Evolutionary conservation across 1,139 yeast species (phyloP).

Genomic region (Hansenula anomala): DNA sequence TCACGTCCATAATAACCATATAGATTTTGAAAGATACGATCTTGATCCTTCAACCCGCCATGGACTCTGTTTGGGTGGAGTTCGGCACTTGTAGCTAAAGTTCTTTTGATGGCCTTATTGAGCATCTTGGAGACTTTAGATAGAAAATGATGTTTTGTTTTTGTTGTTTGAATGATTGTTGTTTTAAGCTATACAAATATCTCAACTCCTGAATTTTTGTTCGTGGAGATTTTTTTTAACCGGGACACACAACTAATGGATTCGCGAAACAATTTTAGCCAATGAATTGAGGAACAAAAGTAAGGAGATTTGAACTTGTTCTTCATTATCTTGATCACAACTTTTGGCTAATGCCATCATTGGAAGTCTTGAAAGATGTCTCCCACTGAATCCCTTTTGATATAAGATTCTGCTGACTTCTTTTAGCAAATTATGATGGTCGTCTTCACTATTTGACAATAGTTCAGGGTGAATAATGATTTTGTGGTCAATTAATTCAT

Average conservation of each 20-base stretch:
- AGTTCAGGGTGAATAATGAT: background rate
- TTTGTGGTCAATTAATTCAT: conserved; percentile 13
- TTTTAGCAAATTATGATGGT: background rate
- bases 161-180: background rate
- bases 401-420: conserved; percentile 4
- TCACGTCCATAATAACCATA: conserved; percentile 73
- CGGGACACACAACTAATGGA: too few species aligned
- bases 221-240: too few species aligned
- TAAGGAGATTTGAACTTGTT: background rate
- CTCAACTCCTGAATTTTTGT: background rate
- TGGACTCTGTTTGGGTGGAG: conserved; percentile 54
- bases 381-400: conserved; percentile 7
- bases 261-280: background rate
- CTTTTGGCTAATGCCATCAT: background rate
- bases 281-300: background rate
- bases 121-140: background rate
- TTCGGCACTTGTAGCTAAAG: conserved; percentile 28
- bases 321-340: background rate
- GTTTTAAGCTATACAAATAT: background rate
- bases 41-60: conserved; percentile 78
- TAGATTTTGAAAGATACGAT: conserved; percentile 80
- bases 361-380: conserved; percentile 7
- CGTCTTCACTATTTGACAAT: background rate
- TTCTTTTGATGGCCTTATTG: conserved; percentile 4
- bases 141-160: too few species aligned